Evolutionary conservation across 805 yeast species (phyloP), one percentile per base, ranked within the genome.

Genomic region (Brettanomyces bruxellensis): DNA sequence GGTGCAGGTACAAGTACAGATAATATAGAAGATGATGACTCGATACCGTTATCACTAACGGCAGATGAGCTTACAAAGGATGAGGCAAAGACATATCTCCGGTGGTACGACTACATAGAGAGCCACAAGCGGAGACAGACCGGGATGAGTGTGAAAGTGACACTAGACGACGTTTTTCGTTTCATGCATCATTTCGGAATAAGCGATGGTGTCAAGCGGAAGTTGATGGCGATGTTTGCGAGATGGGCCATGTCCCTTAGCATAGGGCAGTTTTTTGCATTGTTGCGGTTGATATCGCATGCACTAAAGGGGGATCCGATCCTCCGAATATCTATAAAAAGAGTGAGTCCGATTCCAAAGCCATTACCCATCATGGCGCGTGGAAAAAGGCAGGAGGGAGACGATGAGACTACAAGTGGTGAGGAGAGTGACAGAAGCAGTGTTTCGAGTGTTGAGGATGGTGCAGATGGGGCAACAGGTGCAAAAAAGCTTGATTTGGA

Each of bases 21-120:
- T 35, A 35, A 8, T 6, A 12, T 18, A n/a, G 23, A n/a, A 12
- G 23, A 66, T 37, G 78, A 75, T 41, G 50, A 67, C 7, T 54
- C 66, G 9, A 73, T 80, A 2, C 87, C 90, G 0, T 62, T 85
- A 44, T 77, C 88, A 2, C 65, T 86, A n/a, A 70, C 81, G 1
- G 73, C 78, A 1, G 76, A 73, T 41, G 87, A 87, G 48, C 72
- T 91, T 41, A 76, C 95, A 0, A 72, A 73, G 18, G 85, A 83
- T 47, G 99, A 91, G 63, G 76, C 80, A 11, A 79, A 83, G 56
- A 85, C 96, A 1, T 91, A 91, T 63, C 76, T 91, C 54, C 71
- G 96, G 53, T 91, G 99, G 99, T 91, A 90, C 62, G 83, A 88
- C 53, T 90, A 87, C 57, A 78, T 91, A 32, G 74, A 85, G 35